Base-by-base conservation (phyloP, 108 stramenopile genomes). In the Nitzschia sp. region DNA sequence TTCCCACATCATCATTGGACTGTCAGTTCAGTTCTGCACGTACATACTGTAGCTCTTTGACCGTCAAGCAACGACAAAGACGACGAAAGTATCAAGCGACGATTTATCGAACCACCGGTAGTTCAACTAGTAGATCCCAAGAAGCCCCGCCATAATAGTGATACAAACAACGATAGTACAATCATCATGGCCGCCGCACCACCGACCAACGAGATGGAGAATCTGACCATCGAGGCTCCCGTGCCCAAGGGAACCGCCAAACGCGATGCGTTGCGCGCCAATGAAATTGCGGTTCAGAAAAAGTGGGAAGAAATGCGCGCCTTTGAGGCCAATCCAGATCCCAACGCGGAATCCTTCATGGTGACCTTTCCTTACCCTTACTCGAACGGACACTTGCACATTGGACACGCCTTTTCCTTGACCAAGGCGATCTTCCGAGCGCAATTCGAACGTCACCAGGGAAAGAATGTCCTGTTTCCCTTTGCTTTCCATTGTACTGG, bases 401-500 rank as follows among this genome's bases (percentile, higher is more conserved):
- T 99, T 64, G 98, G 98, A 0, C 98, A 99, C 69, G 98, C 97
- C 1, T 99, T 97, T 84, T 89, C 84, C 71, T 75, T 97, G 72
- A 97, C 96, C 76, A 99, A 99, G 89, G 97, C 97, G 1, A 87
- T 96, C 16, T 98, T 98, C 66, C 77, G 93, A 34, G 95, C 95
- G 3, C 87, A 92, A 64, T 99, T 80, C 83, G 90, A 99, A 76
- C 85, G 95, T 36, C 87, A 97, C 53, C 82, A 82, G 71, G 98
- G 97, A 31, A 89, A 94, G 69, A 95, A 98, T 73, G 96, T 95
- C 6, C 69, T 98, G 56, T 99, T 96, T 66, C 98, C 98, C 35
- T 99, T 99, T 78, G 98, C 93, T 17, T 98, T 98, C 69, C 98
- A 99, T 83, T 98, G 97, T 78, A 99, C 98, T 0, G 98, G 98